Percentiles rank a stretch among this genome's conserved stretches.
phyloP scores from a whole-genome alignment of 495 filamentous ascomycete species.

The Neurospora cerealis region DNA sequence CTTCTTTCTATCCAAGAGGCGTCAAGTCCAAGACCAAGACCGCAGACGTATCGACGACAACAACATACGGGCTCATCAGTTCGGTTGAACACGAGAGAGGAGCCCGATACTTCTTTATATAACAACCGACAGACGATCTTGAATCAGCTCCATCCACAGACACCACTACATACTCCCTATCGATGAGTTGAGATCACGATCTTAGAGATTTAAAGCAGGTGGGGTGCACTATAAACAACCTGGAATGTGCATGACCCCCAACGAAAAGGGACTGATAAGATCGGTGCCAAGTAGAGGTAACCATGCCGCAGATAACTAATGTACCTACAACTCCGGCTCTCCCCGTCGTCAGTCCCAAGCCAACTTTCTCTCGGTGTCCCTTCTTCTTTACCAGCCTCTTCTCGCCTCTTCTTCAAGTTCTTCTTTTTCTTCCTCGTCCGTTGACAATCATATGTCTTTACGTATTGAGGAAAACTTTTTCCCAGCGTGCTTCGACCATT shows the following conservation, averaged over 20 bases:
- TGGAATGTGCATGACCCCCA: neutral
- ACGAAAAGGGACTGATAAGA: neutral
- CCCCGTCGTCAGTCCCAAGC: neutral
- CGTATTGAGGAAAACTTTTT: neutral
- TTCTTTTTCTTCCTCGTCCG: neutral
- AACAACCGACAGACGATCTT: neutral
- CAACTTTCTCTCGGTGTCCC: neutral
- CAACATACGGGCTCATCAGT: neutral
- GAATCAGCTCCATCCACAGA: neutral
- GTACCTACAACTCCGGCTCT: neutral
- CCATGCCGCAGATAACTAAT: neutral
- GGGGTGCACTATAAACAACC: neutral
- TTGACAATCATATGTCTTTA: neutral
- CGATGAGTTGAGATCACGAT: neutral
- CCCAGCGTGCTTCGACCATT: neutral
- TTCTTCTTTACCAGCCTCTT: neutral
- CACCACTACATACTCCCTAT: neutral
- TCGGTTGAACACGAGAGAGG: neutral
- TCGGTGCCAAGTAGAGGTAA: neutral
- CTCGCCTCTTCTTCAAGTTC: neutral
- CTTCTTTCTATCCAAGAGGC: neutral
- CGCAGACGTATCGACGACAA: neutral
- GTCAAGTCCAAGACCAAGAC: neutral
- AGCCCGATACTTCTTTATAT: neutral
- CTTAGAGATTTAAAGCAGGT: neutral